phyloP scores from a whole-genome alignment of 495 filamentous ascomycete species.

The Aspergillus biplanus region DNA sequence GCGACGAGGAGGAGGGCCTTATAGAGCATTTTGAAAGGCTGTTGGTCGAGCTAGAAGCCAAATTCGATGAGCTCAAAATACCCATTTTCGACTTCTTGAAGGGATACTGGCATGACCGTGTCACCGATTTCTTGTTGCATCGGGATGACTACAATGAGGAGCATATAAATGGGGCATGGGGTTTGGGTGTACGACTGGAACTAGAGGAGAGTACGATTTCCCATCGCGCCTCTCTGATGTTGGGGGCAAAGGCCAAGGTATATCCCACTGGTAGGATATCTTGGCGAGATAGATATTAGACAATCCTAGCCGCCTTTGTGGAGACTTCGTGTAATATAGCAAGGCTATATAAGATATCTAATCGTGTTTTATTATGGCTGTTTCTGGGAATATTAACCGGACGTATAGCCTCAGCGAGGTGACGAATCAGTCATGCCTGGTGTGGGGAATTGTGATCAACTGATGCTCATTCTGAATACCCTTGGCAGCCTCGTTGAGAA shows the following conservation, averaged over 20 bases:
- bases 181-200: background rate
- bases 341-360: no score
- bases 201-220: background rate
- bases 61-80: background rate
- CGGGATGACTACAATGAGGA: constrained; percentile 2
- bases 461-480: no score
- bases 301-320: no score
- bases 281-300: no score
- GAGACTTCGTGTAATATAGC: no score
- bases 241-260: background rate
- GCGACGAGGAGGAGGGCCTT: constrained; percentile 2
- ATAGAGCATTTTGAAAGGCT: background rate
- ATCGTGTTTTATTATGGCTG: no score
- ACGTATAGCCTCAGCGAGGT: no score
- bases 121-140: constrained; percentile 8
- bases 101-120: constrained; percentile 1
- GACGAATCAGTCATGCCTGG: no score
- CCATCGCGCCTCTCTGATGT: background rate
- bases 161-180: background rate
- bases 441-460: no score
- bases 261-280: no score
- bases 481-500: no score
- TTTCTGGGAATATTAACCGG: no score
- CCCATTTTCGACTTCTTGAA: constrained; percentile 6
- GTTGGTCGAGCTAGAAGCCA: background rate